Percentiles rank a stretch among this genome's conserved stretches.
These are phyloP conservation scores for Madurella mycetomatis DNA, from an alignment of 2,329 filamentous ascomycete genomes.

Conservation along the genomic window DNA sequence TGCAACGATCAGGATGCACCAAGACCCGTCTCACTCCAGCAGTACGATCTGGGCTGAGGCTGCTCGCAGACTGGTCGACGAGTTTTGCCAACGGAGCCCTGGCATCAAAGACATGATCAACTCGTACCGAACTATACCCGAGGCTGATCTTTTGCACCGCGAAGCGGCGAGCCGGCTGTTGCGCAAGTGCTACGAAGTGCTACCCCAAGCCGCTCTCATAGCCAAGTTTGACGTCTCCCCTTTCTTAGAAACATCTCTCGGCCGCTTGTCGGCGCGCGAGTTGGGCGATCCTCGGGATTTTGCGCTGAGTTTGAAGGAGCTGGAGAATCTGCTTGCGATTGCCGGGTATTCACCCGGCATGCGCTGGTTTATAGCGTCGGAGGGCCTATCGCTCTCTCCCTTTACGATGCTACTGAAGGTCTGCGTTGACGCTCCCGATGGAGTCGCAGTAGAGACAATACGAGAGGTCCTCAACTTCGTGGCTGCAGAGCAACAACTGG, in stretches of 20 bases:
- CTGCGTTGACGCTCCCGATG: conserved; percentile 45
- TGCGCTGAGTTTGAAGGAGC: conserved; percentile 62
- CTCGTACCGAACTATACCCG: conserved; percentile 64
- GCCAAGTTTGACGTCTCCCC: conserved; percentile 86
- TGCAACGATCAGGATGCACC: conserved; percentile 57
- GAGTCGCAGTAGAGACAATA: conserved; percentile 48
- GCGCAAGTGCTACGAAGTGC: conserved; percentile 76
- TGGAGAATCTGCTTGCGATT: conserved; percentile 77
- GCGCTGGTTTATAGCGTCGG: conserved; percentile 81
- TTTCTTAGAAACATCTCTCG: conserved; percentile 65
- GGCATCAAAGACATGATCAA: conserved; percentile 75
- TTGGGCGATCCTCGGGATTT: conserved; percentile 44
- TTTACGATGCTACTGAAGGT: conserved; percentile 67
- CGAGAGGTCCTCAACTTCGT: conserved; percentile 56
- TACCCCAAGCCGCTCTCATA: conserved; percentile 73
- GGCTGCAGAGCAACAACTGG: conserved; percentile 61
- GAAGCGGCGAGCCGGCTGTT: conserved; percentile 76
- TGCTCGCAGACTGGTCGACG: conserved; percentile 60
- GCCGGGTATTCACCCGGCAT: conserved; percentile 77
- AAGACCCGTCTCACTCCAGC: conserved; percentile 37
- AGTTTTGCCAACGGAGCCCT: conserved; percentile 75
- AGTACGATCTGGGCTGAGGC: conserved; percentile 64
- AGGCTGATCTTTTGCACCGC: conserved; percentile 67
- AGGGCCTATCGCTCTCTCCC: conserved; percentile 60
- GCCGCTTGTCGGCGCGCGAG: conserved; percentile 52